Percentiles rank a stretch among this genome's conserved stretches.
phyloP scores from a whole-genome alignment of 2,329 filamentous ascomycete species.

The Calonectria multiphialidica region DNA sequence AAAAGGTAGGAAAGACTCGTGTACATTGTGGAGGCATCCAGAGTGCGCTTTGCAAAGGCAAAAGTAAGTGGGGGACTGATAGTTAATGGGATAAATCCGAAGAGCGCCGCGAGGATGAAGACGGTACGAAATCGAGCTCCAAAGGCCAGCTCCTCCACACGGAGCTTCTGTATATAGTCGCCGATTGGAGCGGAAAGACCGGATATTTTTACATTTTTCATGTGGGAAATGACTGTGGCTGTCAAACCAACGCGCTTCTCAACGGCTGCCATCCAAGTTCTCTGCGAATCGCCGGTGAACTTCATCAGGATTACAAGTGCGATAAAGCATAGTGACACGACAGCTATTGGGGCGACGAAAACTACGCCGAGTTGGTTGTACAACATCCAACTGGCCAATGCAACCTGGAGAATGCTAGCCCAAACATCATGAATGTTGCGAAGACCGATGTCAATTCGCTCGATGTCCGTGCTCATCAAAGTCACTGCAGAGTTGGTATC shows the following conservation, averaged over 20 bases:
- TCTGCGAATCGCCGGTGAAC: conserved; percentile 34
- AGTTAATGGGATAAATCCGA: conserved; percentile 48
- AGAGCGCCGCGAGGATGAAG: conserved; percentile 26
- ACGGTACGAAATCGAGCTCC: conserved; percentile 37
- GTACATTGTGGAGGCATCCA: conserved; percentile 43
- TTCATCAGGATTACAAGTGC: neutral
- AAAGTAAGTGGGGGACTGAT: conserved; percentile 47
- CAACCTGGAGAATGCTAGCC: conserved; percentile 52
- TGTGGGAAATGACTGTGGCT: conserved; percentile 37
- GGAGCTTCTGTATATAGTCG: conserved; percentile 36
- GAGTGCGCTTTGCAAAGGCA: conserved; percentile 32
- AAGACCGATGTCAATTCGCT: conserved; percentile 44
- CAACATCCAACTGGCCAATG: conserved; percentile 57
- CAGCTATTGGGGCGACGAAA: conserved; percentile 58
- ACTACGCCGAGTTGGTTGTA: conserved; percentile 58
- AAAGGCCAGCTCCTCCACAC: conserved; percentile 38
- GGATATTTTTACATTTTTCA: conserved; percentile 43
- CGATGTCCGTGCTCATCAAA: conserved; percentile 60
- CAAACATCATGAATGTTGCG: conserved; percentile 48
- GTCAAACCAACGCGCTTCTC: conserved; percentile 46
- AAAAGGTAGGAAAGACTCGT: conserved; percentile 46
- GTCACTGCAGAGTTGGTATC: conserved; percentile 53
- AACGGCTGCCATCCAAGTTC: conserved; percentile 48
- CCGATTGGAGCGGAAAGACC: conserved; percentile 35
- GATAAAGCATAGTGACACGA: conserved; percentile 44